A percentile compares a stretch with the other conserved stretches of the same genome.
Conservation (phyloP, 805 yeast species). For the Helenozyma baotianmanensis region DNA sequence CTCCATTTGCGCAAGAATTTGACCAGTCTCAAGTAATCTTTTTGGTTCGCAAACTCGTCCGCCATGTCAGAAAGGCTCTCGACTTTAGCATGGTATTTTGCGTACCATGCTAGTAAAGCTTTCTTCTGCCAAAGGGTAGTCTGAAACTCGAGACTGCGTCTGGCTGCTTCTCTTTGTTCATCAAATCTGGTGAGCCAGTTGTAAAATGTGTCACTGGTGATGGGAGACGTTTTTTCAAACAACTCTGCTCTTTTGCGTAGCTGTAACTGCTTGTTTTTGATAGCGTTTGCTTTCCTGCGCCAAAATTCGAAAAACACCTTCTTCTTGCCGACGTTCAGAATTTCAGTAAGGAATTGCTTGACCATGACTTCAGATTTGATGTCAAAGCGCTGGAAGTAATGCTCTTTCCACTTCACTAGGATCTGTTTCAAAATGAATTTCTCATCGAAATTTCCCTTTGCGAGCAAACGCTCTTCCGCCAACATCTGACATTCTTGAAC, state of each 20-base stretch:
- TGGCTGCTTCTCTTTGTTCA: background rate
- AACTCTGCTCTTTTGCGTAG: constrained; percentile 6
- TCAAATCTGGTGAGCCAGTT: constrained; percentile 8
- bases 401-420: constrained; percentile 21
- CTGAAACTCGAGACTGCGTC: constrained; percentile 6
- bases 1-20: constrained; percentile 32
- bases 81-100: constrained; percentile 20
- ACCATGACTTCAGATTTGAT: constrained; percentile 14
- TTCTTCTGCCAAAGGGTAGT: constrained; percentile 17
- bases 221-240: constrained; percentile 5
- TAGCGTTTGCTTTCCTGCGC: background rate
- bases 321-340: constrained; percentile 4
- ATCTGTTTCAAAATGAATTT: constrained; percentile 1
- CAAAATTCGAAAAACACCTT: constrained; percentile 5
- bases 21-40: constrained; percentile 22
- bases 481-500: too few species aligned
- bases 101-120: constrained; percentile 31
- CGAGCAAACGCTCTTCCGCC: too few species aligned
- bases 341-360: constrained; percentile 12
- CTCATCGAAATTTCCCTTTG: background rate
- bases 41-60: constrained; percentile 25
- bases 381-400: constrained; percentile 20
- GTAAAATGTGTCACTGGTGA: constrained; percentile 6
- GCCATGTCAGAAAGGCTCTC: constrained; percentile 24
- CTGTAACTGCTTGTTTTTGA: background rate